Percentiles rank a stretch among this genome's conserved stretches.
Conservation (phyloP, 2,329 filamentous ascomycete genomes). For the Sphaceloma murrayae region DNA sequence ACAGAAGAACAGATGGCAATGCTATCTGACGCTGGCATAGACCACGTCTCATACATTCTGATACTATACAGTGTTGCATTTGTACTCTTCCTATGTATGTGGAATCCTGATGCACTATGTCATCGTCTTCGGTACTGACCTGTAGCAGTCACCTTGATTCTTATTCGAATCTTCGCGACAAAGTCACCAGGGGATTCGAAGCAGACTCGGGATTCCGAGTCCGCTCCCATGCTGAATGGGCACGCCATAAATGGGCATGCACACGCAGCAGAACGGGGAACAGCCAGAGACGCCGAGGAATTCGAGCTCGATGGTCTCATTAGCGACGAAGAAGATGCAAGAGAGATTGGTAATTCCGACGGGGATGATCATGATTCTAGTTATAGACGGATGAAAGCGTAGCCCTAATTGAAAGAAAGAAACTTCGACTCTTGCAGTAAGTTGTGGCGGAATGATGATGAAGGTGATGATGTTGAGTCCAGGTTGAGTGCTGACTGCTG, state of each 20-base stretch:
- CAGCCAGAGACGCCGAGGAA: conserved; percentile 72
- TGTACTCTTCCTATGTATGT: conserved; percentile 72
- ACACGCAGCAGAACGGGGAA: conserved; percentile 36
- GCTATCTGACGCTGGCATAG: conserved; percentile 62
- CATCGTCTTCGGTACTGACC: background rate
- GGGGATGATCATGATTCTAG: conserved; percentile 12
- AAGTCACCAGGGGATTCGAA: conserved; percentile 43
- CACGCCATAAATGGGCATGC: conserved; percentile 19
- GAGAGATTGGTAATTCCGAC: conserved; percentile 13
- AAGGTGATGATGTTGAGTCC: too few relatives aligned
- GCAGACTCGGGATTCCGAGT: conserved; percentile 28
- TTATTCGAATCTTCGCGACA: conserved; percentile 64
- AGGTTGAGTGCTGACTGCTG: too few relatives aligned
- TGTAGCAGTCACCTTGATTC: background rate
- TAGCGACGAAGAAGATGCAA: conserved; percentile 68
- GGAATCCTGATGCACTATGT: conserved; percentile 2
- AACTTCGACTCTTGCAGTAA: too few relatives aligned
- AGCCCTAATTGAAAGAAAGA: conserved; percentile 5
- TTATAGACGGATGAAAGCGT: conserved; percentile 4
- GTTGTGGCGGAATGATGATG: too few relatives aligned
- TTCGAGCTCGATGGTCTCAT: conserved; percentile 89
- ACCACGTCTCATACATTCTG: conserved; percentile 84
- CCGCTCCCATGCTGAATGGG: conserved; percentile 24
- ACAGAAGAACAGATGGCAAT: conserved; percentile 92
- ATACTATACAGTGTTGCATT: conserved; percentile 87